These are phyloP conservation scores for Candida jianshihensis DNA, from an alignment of 805 yeast genomes.

Conservation along the genomic window DNA sequence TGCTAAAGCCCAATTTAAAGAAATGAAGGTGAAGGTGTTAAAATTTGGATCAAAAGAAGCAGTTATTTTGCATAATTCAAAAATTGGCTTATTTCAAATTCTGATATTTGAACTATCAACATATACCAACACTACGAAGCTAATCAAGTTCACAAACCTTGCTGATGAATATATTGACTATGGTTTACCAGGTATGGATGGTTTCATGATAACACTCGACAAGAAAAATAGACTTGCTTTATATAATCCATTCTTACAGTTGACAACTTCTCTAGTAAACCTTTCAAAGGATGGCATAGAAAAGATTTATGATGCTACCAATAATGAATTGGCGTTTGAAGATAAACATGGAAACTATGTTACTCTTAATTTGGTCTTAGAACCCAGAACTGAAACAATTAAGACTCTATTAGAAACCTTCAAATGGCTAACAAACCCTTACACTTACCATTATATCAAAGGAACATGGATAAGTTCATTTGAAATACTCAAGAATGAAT, in stretches of 20 bases:
- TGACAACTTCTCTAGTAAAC: slow-evolving; percentile 29
- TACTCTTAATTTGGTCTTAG: slow-evolving; percentile 30
- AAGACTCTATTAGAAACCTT: slow-evolving; percentile 40
- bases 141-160: slow-evolving; percentile 25
- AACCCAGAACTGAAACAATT: slow-evolving; percentile 41
- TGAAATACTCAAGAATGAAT: slow-evolving; percentile 40
- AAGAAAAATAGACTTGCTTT: slow-evolving; percentile 31
- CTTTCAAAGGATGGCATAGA: not conserved
- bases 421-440: slow-evolving; percentile 49
- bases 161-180: slow-evolving; percentile 31
- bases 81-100: slow-evolving; percentile 37
- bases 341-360: slow-evolving; percentile 8
- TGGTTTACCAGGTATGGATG: slow-evolving; percentile 32
- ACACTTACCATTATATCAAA: slow-evolving; percentile 51
- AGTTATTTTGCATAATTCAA: slow-evolving; percentile 44
- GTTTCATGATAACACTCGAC: slow-evolving; percentile 38
- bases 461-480: slow-evolving; percentile 55
- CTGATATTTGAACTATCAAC: slow-evolving; percentile 37
- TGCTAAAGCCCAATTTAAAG: slow-evolving; percentile 22
- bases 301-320: slow-evolving; percentile 8
- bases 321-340: slow-evolving; percentile 12
- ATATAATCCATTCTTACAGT: slow-evolving; percentile 51
- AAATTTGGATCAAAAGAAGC: slow-evolving; percentile 52
- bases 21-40: slow-evolving; percentile 32
- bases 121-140: slow-evolving; percentile 27